These are phyloP conservation scores for Podaxis sp. DNA, from an alignment of 768 basidiomycete genomes.

Conservation along the genomic window DNA sequence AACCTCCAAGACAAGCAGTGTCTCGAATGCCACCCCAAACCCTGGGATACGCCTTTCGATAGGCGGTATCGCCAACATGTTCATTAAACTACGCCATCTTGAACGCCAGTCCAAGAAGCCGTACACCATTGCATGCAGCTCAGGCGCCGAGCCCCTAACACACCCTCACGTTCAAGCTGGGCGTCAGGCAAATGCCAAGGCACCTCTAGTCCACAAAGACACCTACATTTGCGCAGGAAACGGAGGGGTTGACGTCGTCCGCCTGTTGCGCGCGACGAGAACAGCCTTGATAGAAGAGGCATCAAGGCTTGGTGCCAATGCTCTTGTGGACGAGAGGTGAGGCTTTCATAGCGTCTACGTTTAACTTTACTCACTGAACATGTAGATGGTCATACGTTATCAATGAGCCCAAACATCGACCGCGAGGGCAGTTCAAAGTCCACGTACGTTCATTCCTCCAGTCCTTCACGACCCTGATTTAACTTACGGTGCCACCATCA, in stretches of 20 bases:
- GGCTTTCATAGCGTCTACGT: slow-evolving; percentile 26
- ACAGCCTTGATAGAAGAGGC: slow-evolving; percentile 50
- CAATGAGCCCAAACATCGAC: slow-evolving; percentile 47
- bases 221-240: slow-evolving; percentile 53
- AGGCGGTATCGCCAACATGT: slow-evolving; percentile 49
- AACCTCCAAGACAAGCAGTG: background rate
- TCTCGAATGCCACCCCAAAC: background rate
- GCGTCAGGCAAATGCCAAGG: slow-evolving; percentile 20
- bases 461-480: slow-evolving; percentile 2
- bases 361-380: slow-evolving; percentile 5
- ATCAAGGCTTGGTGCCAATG: slow-evolving; percentile 51
- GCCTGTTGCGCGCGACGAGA: slow-evolving; percentile 58
- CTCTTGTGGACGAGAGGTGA: slow-evolving; percentile 69
- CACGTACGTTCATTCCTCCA: slow-evolving; percentile 41
- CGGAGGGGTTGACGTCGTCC: slow-evolving; percentile 55
- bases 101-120: slow-evolving; percentile 25
- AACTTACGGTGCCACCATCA: background rate
- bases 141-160: slow-evolving; percentile 38
- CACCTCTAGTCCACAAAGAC: slow-evolving; percentile 36
- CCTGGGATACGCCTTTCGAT: slow-evolving; percentile 28
- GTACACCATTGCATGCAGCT: slow-evolving; percentile 33
- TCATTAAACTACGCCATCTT: slow-evolving; percentile 52
- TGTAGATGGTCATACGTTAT: slow-evolving; percentile 67
- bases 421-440: slow-evolving; percentile 57
- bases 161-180: slow-evolving; percentile 34